phyloP scores from a whole-genome alignment of 2,329 filamentous ascomycete species.

The Alternaria tenuissima region DNA sequence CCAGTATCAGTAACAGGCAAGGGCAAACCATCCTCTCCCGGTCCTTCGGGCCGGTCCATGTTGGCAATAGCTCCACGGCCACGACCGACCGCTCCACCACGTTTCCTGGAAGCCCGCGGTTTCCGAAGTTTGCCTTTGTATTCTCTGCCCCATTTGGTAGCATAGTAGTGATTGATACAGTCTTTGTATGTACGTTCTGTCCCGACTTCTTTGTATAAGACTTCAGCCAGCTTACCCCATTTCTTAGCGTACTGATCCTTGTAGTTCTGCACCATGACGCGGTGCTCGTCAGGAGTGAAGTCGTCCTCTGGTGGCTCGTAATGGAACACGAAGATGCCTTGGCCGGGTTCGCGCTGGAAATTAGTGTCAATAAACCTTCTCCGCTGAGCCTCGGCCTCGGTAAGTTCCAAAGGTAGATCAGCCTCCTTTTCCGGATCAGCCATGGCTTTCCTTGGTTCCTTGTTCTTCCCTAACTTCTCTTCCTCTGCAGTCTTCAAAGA shows the following conservation, averaged over 20 bases:
- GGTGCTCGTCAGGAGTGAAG: conserved; percentile 75
- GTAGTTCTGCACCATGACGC: conserved; percentile 76
- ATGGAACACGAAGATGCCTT: conserved; percentile 74
- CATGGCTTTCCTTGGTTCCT: conserved; percentile 69
- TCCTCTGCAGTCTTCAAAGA: conserved; percentile 73
- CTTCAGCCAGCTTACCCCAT: conserved; percentile 79
- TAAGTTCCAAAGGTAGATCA: conserved; percentile 74
- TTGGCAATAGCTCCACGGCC: conserved; percentile 68
- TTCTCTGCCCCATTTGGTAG: conserved; percentile 76
- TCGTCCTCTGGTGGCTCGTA: conserved; percentile 77
- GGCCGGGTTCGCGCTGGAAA: conserved; percentile 69
- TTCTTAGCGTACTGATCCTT: conserved; percentile 77
- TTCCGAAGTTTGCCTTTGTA: conserved; percentile 74
- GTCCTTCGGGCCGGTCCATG: conserved; percentile 49
- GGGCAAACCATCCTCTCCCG: conserved; percentile 50
- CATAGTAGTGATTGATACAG: conserved; percentile 87
- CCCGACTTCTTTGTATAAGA: conserved; percentile 57
- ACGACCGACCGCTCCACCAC: conserved; percentile 52
- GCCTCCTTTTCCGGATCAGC: conserved; percentile 81
- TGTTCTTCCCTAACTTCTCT: conserved; percentile 73
- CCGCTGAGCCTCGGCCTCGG: conserved; percentile 65
- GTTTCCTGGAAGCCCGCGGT: conserved; percentile 39
- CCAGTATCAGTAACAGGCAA: conserved; percentile 57
- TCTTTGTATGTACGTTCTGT: conserved; percentile 75
- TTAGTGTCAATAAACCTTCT: conserved; percentile 71